phyloP scores from a whole-genome alignment of 208 protist species.

The Herpetomonas tarakana region DNA sequence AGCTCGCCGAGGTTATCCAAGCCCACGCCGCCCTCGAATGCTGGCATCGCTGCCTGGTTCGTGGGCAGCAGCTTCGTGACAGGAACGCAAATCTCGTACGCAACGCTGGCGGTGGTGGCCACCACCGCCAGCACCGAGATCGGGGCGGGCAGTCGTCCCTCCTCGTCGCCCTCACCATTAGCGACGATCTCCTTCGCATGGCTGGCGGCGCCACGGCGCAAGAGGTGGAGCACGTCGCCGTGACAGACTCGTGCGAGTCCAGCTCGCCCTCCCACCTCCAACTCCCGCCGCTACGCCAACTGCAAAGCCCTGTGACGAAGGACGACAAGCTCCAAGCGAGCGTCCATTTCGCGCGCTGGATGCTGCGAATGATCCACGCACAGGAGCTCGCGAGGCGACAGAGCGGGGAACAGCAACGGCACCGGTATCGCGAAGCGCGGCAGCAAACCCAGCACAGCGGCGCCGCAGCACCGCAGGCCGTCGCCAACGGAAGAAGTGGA shows the following conservation, averaged over 20 bases:
- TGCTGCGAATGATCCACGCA: conserved; percentile 34
- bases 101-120: background rate
- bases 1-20: conserved; percentile 52
- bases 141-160: background rate
- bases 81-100: background rate
- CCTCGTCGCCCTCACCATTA: background rate
- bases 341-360: conserved; percentile 50
- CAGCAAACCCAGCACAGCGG: too few species aligned
- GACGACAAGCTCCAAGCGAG: conserved; percentile 24
- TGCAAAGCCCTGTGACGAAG: conserved; percentile 13
- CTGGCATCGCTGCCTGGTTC: conserved; percentile 45
- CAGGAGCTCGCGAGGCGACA: conserved; percentile 29
- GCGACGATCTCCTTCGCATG: conserved; percentile 3
- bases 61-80: conserved; percentile 12
- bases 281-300: conserved; percentile 4
- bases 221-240: background rate
- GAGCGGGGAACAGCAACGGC: conserved; percentile 1
- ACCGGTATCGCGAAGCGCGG: background rate
- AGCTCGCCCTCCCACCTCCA: conserved; percentile 1
- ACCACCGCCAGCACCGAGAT: conserved; percentile 11
- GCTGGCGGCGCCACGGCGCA: background rate
- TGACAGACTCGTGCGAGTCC: background rate
- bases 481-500: too few species aligned
- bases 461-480: too few species aligned
- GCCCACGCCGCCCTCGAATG: conserved; percentile 48